Evolutionary conservation across 768 basidiomycete genomes (phyloP).

Genomic region (Mrakia gelida): DNA sequence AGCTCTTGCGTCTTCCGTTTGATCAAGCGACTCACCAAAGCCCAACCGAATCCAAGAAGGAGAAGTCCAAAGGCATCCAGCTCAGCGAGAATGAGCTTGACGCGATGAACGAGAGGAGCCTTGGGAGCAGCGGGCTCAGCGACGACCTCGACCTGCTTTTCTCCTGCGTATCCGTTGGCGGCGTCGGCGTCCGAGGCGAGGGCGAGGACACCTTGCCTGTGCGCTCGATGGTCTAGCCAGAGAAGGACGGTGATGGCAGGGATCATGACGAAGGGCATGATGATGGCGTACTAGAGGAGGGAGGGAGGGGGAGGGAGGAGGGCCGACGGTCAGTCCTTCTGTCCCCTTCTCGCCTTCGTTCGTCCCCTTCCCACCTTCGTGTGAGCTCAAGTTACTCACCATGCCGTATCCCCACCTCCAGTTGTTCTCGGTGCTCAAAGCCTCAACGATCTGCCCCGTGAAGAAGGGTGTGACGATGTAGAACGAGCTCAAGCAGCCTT

Average conservation of each 20-base stretch:
- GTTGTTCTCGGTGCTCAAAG: conserved; percentile 36
- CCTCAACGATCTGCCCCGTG: conserved; percentile 37
- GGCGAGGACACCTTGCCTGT: neutral
- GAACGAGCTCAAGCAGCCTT: neutral
- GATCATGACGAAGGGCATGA: conserved; percentile 38
- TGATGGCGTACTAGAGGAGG: conserved; percentile 35
- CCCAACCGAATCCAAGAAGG: conserved; percentile 38
- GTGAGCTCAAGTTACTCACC: neutral
- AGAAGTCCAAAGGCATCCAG: conserved; percentile 40
- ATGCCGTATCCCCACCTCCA: conserved; percentile 43
- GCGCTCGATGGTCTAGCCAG: conserved; percentile 32
- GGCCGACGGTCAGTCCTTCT: too few relatives aligned
- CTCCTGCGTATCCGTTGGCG: neutral
- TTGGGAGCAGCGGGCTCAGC: neutral
- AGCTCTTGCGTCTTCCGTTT: too few relatives aligned
- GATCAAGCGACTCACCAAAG: neutral
- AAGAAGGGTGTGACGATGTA: conserved; percentile 14
- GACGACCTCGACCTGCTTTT: neutral
- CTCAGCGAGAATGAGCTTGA: neutral
- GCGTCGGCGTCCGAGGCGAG: neutral
- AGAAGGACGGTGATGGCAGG: conserved; percentile 40
- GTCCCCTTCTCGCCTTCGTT: too few relatives aligned
- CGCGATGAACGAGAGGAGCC: neutral
- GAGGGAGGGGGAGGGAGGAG: conserved; percentile 11
- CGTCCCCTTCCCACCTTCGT: too few relatives aligned